A percentile compares a stretch with the other conserved stretches of the same genome.
Conservation (phyloP, 805 yeast genomes). For the Limtongozyma cylindracea region DNA sequence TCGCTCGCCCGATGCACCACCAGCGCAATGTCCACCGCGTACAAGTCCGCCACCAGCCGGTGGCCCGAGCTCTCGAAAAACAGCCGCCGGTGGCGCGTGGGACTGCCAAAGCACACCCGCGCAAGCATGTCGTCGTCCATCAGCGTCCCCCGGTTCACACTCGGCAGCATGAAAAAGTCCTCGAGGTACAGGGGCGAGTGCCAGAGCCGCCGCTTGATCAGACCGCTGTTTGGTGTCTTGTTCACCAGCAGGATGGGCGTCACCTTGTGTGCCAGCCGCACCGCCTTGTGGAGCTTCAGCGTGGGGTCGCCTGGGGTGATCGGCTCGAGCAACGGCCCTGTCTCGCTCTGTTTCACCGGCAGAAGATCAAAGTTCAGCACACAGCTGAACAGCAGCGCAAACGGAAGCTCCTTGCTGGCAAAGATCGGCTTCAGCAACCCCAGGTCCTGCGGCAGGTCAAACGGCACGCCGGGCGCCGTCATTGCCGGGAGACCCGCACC, state of each 20-base stretch:
- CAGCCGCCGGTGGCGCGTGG: too few species aligned
- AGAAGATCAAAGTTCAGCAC: slow-evolving; percentile 37
- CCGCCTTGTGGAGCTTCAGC: too few species aligned
- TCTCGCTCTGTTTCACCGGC: slow-evolving; percentile 28
- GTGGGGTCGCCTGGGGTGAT: slow-evolving; percentile 19
- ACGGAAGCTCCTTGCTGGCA: slow-evolving; percentile 8
- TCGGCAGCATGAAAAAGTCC: slow-evolving; percentile 31
- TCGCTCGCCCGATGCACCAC: too few species aligned
- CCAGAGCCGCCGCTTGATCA: slow-evolving; percentile 28
- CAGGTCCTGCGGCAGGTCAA: background rate
- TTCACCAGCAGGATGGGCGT: slow-evolving; percentile 1
- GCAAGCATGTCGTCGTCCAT: too few species aligned
- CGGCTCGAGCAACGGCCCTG: slow-evolving; percentile 45
- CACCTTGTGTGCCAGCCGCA: too few species aligned
- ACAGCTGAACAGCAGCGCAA: slow-evolving; percentile 43
- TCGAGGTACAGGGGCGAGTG: slow-evolving; percentile 42
- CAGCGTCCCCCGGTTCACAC: slow-evolving; percentile 1
- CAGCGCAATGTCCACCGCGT: too few species aligned
- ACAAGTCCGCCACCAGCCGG: too few species aligned
- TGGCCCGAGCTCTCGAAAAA: too few species aligned
- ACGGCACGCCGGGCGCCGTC: slow-evolving; percentile 3
- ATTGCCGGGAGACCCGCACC: slow-evolving; percentile 2
- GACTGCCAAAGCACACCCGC: too few species aligned
- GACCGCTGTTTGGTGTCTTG: slow-evolving; percentile 15
- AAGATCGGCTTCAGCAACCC: background rate